phyloP scores from a whole-genome alignment of 352 stramenopile species.

The Pythium plurisporium region DNA sequence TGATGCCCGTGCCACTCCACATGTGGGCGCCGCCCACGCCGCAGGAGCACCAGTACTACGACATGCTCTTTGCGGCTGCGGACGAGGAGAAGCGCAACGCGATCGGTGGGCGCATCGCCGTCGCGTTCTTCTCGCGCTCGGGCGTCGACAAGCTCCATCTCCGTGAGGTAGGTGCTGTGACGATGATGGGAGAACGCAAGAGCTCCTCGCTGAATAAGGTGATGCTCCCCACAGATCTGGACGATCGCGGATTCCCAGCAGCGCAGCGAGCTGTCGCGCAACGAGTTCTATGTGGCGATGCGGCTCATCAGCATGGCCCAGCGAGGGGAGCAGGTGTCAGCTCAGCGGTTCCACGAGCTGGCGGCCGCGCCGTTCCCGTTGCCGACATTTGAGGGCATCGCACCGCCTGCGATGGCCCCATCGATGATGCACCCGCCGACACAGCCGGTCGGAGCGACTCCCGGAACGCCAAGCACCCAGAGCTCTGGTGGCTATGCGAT shows the following conservation, averaged over 20 bases:
- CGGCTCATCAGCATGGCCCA: constrained; percentile 83
- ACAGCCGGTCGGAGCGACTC: neutral
- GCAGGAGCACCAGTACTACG: constrained; percentile 85
- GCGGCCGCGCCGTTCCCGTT: constrained; percentile 51
- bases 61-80: constrained; percentile 87
- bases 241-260: constrained; percentile 67
- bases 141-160: constrained; percentile 84
- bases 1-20: constrained; percentile 26
- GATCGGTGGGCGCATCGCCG: constrained; percentile 86
- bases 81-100: constrained; percentile 78
- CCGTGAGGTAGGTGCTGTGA: constrained; percentile 44
- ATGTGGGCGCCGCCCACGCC: constrained; percentile 54
- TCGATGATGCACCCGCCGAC: neutral
- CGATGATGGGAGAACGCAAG: neutral
- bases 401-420: constrained; percentile 23
- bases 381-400: constrained; percentile 60
- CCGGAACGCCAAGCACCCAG: neutral
- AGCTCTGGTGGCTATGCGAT: constrained; percentile 62
- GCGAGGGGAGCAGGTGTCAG: constrained; percentile 53
- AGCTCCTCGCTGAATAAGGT: neutral
- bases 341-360: constrained; percentile 71
- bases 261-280: constrained; percentile 65
- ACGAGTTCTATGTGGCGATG: constrained; percentile 87
- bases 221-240: constrained; percentile 48
- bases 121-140: constrained; percentile 92